Conservation (phyloP, 495 filamentous ascomycete species). For the Aspergillus haitiensis region DNA sequence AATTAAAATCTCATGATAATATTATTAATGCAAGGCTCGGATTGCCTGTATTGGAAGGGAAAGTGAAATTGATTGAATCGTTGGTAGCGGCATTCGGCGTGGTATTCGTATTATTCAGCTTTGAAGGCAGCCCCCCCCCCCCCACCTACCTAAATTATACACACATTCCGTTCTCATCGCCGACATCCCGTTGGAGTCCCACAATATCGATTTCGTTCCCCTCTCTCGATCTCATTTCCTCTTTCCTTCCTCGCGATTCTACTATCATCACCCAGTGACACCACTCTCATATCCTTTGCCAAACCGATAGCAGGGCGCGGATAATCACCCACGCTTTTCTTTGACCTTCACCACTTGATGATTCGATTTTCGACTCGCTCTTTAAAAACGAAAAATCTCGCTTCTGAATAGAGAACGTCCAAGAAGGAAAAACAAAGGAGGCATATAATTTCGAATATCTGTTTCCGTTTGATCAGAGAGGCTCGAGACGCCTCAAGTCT, state of each 20-base stretch:
- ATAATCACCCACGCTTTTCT: too few relatives aligned
- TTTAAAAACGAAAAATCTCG: too few relatives aligned
- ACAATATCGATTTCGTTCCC: conserved; percentile 15
- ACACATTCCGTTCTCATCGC: conserved; percentile 18
- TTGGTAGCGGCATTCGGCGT: not conserved
- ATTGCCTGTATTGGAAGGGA: not conserved
- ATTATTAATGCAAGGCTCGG: conserved; percentile 2
- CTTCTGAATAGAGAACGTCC: too few relatives aligned
- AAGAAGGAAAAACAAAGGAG: not conserved
- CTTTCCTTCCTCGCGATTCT: conserved; percentile 5
- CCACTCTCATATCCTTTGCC: not conserved
- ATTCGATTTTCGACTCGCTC: too few relatives aligned
- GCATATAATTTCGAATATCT: conserved; percentile 1
- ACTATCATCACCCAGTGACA: not conserved
- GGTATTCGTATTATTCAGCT: not conserved
- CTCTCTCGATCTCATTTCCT: conserved; percentile 15
- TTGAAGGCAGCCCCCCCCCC: not conserved
- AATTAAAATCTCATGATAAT: too few relatives aligned
- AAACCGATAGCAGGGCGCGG: too few relatives aligned
- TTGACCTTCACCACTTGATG: too few relatives aligned
- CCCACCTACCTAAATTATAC: conserved; percentile 16
- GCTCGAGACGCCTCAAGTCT: conserved; percentile 18
- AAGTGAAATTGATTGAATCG: not conserved
- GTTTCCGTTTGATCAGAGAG: conserved; percentile 3
- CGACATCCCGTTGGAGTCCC: conserved; percentile 2